phyloP scores from a whole-genome alignment of 2,329 filamentous ascomycete genomes.

The Apiospora hydei region DNA sequence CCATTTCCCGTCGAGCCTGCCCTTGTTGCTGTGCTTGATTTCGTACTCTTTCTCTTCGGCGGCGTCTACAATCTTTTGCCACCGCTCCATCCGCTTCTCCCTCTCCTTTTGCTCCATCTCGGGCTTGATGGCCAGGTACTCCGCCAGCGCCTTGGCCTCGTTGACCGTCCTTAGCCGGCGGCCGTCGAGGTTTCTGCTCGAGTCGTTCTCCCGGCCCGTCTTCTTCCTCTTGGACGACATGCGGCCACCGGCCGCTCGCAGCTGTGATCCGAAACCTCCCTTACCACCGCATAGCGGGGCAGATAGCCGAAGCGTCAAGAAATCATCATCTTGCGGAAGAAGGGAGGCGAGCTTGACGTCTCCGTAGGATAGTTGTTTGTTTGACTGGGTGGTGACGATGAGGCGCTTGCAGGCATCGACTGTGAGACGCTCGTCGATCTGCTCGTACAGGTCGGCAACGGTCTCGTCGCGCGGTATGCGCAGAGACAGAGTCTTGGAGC shows the following conservation, averaged over 20 bases:
- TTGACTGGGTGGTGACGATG: constrained; percentile 82
- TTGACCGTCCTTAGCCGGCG: constrained; percentile 89
- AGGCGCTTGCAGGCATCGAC: constrained; percentile 60
- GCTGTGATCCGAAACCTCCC: constrained; percentile 95
- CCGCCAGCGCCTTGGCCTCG: constrained; percentile 92
- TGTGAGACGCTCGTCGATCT: constrained; percentile 68
- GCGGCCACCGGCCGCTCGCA: constrained; percentile 94
- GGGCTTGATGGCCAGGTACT: constrained; percentile 93
- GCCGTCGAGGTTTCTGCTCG: constrained; percentile 92
- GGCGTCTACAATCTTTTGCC: constrained; percentile 87
- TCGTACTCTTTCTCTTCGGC: constrained; percentile 86
- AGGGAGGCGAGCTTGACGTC: constrained; percentile 39
- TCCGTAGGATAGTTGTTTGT: constrained; percentile 64
- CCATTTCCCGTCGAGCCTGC: constrained; percentile 87
- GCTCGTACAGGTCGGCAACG: constrained; percentile 70
- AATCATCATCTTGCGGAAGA: constrained; percentile 60
- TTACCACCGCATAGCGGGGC: constrained; percentile 89
- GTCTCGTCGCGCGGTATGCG: constrained; percentile 71
- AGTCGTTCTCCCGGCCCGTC: constrained; percentile 83
- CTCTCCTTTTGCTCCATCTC: constrained; percentile 97
- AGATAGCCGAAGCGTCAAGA: constrained; percentile 84
- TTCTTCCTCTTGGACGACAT: constrained; percentile 96
- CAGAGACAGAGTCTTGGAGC: constrained; percentile 83
- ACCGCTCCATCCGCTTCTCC: constrained; percentile 81
- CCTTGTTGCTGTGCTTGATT: constrained; percentile 74